Evolutionary conservation across 2,329 filamentous ascomycete genomes (phyloP), one percentile per base, ranked within the genome.

Genomic region (Exophiala bonariae): DNA sequence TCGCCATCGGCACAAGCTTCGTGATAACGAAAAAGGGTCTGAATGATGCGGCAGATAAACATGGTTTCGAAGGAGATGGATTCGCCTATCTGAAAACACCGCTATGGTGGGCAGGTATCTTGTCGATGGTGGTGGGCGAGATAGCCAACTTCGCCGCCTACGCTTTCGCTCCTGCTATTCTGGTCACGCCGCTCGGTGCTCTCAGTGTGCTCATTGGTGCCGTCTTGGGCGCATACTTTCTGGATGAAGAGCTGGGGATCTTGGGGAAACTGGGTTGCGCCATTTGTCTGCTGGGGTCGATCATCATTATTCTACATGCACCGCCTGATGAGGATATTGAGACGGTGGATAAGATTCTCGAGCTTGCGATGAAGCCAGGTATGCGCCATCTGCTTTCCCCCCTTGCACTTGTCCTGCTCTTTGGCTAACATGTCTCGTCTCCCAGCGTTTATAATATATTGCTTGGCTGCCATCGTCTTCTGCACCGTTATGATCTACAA

Each of bases 21-120:
- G 92, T 99, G 59, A 96, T 99, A 63, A 99, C 95, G 38, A 99
- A 99, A 75, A 97, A 96, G 86, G 92, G 92, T 57, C 79, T 99
- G 59, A 89, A 91, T 68, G 87, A 96, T 69, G 89, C 90, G 55
- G 89, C 88, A 64, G 86, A 95, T 70, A 81, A 83, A 61, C 91
- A 96, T 73, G 95, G 93, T 38, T 99, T 97, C 65, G 90, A 96
- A 66, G 93, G 95, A 60, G 93, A 97, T 61, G 93, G 93, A 48
- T 99, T 88, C 68, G 85, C 89, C 65, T 99, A 99, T 70, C 71
- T 99, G 48, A 88, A 85, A 66, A 97, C 88, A 66, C 91, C 92
- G n/a, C 78, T 92, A 61, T 99, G 93, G 93, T 99, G 93, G 93
- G 88, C 82, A 49, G 93, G 93, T 57, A 96, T 97, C 59, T 74